Evolutionary conservation across 257 asterid species (phyloP).

Genomic region (Solanum lycopersicoides): DNA sequence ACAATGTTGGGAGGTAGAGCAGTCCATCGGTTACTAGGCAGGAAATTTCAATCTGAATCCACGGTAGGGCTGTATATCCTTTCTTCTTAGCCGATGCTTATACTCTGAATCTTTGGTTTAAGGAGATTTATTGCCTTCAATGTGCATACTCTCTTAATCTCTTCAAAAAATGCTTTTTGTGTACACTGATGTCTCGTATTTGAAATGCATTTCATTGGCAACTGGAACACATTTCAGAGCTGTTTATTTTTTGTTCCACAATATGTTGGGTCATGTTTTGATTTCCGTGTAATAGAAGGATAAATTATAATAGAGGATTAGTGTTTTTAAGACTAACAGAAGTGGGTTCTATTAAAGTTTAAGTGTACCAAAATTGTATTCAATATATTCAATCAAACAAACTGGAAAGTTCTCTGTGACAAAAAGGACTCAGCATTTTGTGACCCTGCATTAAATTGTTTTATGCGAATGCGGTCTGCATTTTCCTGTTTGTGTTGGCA

Average conservation of each 20-base stretch:
- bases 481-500: background rate
- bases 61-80: slow-evolving; percentile 11
- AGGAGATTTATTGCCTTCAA: background rate
- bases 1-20: slow-evolving; percentile 47
- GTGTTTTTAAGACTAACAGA: background rate
- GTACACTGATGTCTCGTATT: background rate
- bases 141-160: background rate
- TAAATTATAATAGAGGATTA: background rate
- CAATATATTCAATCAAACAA: background rate
- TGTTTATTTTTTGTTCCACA: background rate
- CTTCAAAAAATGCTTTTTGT: background rate
- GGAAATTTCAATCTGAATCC: slow-evolving; percentile 32
- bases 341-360: background rate
- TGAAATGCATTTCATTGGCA: background rate
- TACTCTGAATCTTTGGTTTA: background rate
- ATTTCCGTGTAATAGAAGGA: background rate
- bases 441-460: background rate
- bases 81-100: background rate
- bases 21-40: slow-evolving; percentile 32
- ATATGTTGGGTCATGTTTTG: background rate
- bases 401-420: background rate
- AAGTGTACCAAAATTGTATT: background rate
- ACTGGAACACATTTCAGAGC: background rate
- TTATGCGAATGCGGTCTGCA: background rate
- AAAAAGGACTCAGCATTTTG: background rate